These are phyloP conservation scores for Gnomoniopsis smithogilvyi DNA, from an alignment of 2,329 filamentous ascomycete species.

Conservation along the genomic window DNA sequence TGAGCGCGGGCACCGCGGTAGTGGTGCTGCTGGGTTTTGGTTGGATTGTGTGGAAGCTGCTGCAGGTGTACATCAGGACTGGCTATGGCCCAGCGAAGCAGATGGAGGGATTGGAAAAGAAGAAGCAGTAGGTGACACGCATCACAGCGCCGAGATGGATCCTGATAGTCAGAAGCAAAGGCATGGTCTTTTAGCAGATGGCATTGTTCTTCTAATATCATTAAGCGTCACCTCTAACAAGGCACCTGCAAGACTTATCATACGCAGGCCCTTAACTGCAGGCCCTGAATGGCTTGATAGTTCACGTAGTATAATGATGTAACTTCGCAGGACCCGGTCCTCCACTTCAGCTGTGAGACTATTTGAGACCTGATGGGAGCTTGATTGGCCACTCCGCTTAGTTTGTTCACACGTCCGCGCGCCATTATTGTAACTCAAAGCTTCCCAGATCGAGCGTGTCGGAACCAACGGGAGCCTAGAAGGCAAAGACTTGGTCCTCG, in stretches of 20 bases:
- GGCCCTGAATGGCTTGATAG: neutral
- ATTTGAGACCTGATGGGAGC: neutral
- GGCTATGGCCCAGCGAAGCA: slow-evolving; percentile 27
- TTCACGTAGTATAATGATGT: neutral
- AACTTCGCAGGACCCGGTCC: neutral
- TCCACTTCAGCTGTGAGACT: neutral
- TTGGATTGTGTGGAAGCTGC: slow-evolving; percentile 66
- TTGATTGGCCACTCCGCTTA: too few species aligned
- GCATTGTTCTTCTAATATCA: slow-evolving; percentile 1
- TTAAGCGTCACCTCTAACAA: neutral
- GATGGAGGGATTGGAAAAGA: slow-evolving; percentile 20
- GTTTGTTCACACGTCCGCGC: too few species aligned
- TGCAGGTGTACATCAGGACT: slow-evolving; percentile 31
- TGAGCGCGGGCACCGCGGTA: slow-evolving; percentile 53
- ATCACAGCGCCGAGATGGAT: neutral
- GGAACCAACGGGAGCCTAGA: slow-evolving; percentile 47
- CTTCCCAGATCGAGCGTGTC: neutral
- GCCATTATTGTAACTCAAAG: neutral
- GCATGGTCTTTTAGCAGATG: neutral
- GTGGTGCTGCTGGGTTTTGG: slow-evolving; percentile 62
- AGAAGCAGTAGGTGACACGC: slow-evolving; percentile 24
- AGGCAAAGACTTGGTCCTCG: slow-evolving; percentile 96
- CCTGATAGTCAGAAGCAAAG: neutral
- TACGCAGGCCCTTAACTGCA: neutral
- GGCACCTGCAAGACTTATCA: neutral